Base-by-base conservation (phyloP, 2,329 filamentous ascomycete species). In the Fusarium abutilonis region DNA sequence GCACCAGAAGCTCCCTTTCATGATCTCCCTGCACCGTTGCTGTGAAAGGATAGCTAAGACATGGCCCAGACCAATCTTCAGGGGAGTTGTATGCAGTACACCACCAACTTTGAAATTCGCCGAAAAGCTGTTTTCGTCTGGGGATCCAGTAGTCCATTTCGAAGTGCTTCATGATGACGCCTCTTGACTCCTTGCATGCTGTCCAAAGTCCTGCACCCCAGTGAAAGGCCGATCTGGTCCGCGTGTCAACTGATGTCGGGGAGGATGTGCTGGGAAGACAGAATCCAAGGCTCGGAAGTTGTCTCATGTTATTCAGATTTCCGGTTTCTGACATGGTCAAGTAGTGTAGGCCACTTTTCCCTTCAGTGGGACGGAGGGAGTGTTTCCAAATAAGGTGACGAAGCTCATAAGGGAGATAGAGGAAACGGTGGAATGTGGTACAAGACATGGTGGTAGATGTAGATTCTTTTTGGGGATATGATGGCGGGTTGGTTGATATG, bases 151-250 rank as follows among this genome's bases (percentile, higher is more conserved):
- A n/a, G 9, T 14, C 9, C 4, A 52, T 17, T 15, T 23, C 13
- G 13, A 45, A 52, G 13, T 31, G 10, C 26, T 32, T 39, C n/a
- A 6, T 32, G 2, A 46, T 52, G 34, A 46, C 34, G 2, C n/a
- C 23, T 7, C 41, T 29, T 9, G 49, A 52, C 26, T 52, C 34
- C 6, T 17, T 36, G 14, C 41, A 52, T 10, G 49, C 17, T 9
- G 26, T 52, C 26, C 17, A 45, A 8, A 52, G 34, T 9, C 40
- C 49, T 4, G 21, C 17, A 11, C 45, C 49, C 41, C 49, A 45
- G 7, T 39, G 49, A 32, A 45, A 45, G 14, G 41, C 49, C 14
- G 40, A 45, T 32, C 36, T 39, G 6, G 36, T 11, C 28, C 9
- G 28, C 35, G 19, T 17, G 34, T 28, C n/a, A 8, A 3, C 9